Evolutionary conservation across 208 protist genomes (phyloP), one percentile per base, ranked within the genome.

Genomic region (Acanthamoeba castellanii): DNA sequence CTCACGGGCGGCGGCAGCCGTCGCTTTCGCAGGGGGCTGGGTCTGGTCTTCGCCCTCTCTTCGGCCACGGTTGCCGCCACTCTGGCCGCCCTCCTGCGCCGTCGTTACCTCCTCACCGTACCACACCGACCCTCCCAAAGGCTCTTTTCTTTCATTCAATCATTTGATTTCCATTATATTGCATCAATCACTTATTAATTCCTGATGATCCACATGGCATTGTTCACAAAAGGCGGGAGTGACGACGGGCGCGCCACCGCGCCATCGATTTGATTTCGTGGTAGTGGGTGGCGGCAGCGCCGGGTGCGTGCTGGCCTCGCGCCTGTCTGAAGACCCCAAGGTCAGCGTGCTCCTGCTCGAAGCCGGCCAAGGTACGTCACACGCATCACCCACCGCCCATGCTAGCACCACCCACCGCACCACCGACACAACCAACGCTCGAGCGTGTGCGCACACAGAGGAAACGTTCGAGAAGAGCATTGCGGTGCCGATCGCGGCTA

Each of bases 331-430:
- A 30, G 92, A 94, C 34, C 92, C 72, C 30, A 47, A 57, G n/a
- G 34, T 94, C 72, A 55, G n/a, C 14, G 92, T 94, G 5, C 76
- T 94, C 25, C 61, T 94, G 72, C 34, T 94, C 52, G 92, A 94
- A 27, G 92, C 92, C 45, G 92, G 92, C 30, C 66, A 37, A 47
- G 66, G 66, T 93, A 78, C 32, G 11, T 34, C 72, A 42, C 6
- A 25, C 6, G 20, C 72, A 2, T 47, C 72, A 2, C 16, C 13
- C 42, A 25, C 18, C 13, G 57, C 20, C 14, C 57, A 22, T 2
- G 55, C 5, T 18, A 55, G 16, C 50, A 18, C 50, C 13, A 55
- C 50, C 50, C 50, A 1, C 13, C 50, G 37, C 37, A n/a, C 27
- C 27, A 84, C 57, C 34, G 57, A 3, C 22, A 30, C 85, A 91